Evolutionary conservation across 495 filamentous ascomycete species (phyloP), one percentile per base, ranked within the genome.

Genomic region (Clohesyomyces aquaticus): DNA sequence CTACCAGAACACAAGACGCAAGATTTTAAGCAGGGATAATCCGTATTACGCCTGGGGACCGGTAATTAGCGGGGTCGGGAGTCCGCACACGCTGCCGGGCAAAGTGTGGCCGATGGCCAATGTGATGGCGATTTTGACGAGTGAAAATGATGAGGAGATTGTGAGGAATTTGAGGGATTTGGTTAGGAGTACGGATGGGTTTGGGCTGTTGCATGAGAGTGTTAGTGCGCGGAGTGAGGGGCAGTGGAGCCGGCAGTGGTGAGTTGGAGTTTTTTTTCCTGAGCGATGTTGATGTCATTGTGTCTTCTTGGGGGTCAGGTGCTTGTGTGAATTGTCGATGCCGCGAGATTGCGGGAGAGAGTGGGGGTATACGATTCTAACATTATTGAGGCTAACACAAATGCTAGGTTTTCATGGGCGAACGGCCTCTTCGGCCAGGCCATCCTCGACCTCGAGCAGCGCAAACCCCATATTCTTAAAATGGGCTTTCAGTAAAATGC

Each of bases 351-450:
- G n/a, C n/a, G n/a, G n/a, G n/a, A n/a, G n/a, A n/a, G n/a, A n/a
- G n/a, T n/a, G n/a, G n/a, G n/a, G n/a, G n/a, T n/a, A n/a, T n/a
- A n/a, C n/a, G n/a, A n/a, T n/a, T n/a, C n/a, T n/a, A n/a, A n/a
- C n/a, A n/a, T n/a, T n/a, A n/a, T n/a, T n/a, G n/a, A n/a, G n/a
- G n/a, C n/a, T n/a, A n/a, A n/a, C n/a, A n/a, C n/a, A 57, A 22
- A 18, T 9, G 8, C 22, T n/a, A 83, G 83, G 82, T 88, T 88
- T 62, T 84, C 83, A 0, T 88, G 86, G 86, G 85, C 84, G 9
- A 88, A 89, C 68, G 85, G 86, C 16, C 74, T 89, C 53, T 88
- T 88, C 71, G 86, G 85, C 14, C 81, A 87, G 71, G 81, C 84
- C 78, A 80, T 89, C 38, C 70, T 88, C 53, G 82, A 87, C 67